These are phyloP conservation scores for Diutina catenulata DNA, from an alignment of 1,139 yeast species.

Conservation along the genomic window DNA sequence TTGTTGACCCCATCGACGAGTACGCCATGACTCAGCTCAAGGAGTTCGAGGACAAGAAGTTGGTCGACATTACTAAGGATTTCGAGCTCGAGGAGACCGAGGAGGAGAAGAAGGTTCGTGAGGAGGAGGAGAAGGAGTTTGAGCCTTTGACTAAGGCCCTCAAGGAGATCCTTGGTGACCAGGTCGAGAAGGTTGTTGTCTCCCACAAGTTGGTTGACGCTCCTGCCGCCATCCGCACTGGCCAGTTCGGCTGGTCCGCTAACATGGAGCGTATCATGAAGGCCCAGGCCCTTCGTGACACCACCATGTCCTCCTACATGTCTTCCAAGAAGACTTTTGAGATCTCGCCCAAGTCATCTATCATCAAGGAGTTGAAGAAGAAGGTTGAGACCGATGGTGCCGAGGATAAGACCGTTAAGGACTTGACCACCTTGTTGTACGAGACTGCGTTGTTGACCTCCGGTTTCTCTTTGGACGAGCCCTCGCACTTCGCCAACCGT, in stretches of 20 bases:
- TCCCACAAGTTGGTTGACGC: slow-evolving; percentile 96
- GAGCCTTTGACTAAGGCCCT: slow-evolving; percentile 92
- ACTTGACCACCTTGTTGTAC: slow-evolving; percentile 88
- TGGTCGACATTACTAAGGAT: slow-evolving; percentile 98
- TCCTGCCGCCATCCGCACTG: slow-evolving; percentile 99
- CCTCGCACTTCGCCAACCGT: slow-evolving; percentile 94
- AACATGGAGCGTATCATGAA: slow-evolving; percentile 99
- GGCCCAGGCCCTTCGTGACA: slow-evolving; percentile 99
- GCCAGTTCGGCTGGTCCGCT: slow-evolving; percentile 99
- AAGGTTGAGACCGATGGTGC: slow-evolving; percentile 97
- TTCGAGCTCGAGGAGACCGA: slow-evolving; percentile 98
- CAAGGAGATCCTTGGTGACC: slow-evolving; percentile 95
- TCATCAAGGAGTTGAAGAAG: slow-evolving; percentile 88
- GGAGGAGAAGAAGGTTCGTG: slow-evolving; percentile 92
- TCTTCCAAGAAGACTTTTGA: slow-evolving; percentile 98
- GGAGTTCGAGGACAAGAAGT: slow-evolving; percentile 98
- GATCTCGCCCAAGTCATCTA: slow-evolving; percentile 93
- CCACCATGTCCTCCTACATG: slow-evolving; percentile 99
- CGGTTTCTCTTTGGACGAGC: slow-evolving; percentile 98
- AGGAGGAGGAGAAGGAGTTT: slow-evolving; percentile 81
- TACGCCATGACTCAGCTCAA: slow-evolving; percentile 98
- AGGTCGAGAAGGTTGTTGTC: slow-evolving; percentile 98
- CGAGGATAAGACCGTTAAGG: slow-evolving; percentile 97
- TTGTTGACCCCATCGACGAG: slow-evolving; percentile 99
- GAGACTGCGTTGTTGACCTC: slow-evolving; percentile 98